Evolutionary conservation across 768 basidiomycete species (phyloP).

Genomic region (Boletus vinaceobasis): DNA sequence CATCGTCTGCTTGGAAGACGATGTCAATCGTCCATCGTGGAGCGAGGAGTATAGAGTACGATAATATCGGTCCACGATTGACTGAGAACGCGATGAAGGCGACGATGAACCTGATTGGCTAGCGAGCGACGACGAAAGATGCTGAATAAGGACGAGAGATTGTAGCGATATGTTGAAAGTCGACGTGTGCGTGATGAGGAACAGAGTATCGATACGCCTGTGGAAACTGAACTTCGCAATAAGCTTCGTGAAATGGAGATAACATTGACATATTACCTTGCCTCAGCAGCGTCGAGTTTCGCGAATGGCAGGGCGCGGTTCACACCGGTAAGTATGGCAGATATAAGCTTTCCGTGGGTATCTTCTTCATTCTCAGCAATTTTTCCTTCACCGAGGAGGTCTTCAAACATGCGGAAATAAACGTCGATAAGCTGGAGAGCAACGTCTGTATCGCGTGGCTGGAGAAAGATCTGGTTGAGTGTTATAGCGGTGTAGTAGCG

Average conservation of each 20-base stretch:
- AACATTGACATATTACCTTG: constrained; percentile 45
- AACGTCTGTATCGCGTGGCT: constrained; percentile 62
- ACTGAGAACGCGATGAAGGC: constrained; percentile 38
- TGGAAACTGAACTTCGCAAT: constrained; percentile 51
- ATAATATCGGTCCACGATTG: constrained; percentile 66
- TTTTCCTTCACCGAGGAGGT: constrained; percentile 67
- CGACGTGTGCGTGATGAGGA: constrained; percentile 90
- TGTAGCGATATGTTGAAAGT: constrained; percentile 97
- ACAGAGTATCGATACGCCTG: constrained; percentile 88
- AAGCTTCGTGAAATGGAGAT: neutral
- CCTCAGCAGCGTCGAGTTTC: constrained; percentile 65
- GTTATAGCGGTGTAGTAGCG: constrained; percentile 93
- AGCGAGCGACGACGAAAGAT: constrained; percentile 61
- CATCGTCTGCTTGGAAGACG: constrained; percentile 92
- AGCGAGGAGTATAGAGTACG: constrained; percentile 89
- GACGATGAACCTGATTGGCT: constrained; percentile 40
- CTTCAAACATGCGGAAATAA: constrained; percentile 93
- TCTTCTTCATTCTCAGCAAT: constrained; percentile 47
- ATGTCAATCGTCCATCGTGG: constrained; percentile 73
- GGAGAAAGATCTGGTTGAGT: constrained; percentile 87
- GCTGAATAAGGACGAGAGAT: constrained; percentile 84
- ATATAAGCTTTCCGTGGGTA: constrained; percentile 74
- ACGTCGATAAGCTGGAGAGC: constrained; percentile 78
- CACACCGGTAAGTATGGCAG: constrained; percentile 89
- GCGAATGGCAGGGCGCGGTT: constrained; percentile 95